Evolutionary conservation across 495 filamentous ascomycete genomes (phyloP), one percentile per base, ranked within the genome.

Genomic region (Clavariopsis aquatica): DNA sequence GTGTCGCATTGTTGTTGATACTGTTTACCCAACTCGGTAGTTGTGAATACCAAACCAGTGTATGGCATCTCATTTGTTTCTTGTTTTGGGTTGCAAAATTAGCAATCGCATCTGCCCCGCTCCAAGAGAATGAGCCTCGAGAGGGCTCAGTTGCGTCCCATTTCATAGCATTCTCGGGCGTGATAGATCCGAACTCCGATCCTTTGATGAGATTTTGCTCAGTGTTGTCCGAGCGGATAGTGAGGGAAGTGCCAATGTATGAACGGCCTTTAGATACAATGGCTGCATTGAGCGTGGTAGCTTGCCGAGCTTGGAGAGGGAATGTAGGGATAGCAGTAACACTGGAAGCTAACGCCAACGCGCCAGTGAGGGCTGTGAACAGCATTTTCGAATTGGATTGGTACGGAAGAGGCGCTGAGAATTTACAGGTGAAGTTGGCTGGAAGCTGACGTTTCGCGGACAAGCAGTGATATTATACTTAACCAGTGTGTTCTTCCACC

Each of bases 11-110:
- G 74, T 83, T 78, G 20, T 63, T 69, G 76, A 88, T 81, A 34
- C 72, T 62, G 49, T 66, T 75, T 61, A 89, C 86, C 83, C 83
- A 88, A 28, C 69, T 66, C 31, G 85, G 84, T 23, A 87, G 79
- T 76, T 88, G 84, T 41, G 82, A 82, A 76, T 87, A 79, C 84
- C 84, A 89, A 63, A 84, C 78, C 49, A 82, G 72, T 13, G 83
- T 87, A 73, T 87, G 85, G 31, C 86, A 84, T 62, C 85, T 82
- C 67, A 88, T 74, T 36, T 80, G 72, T 75, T 83, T 82, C 71
- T 78, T 78, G 74, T 84, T 82, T 43, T 73, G 62, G 10, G 66
- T 74, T 23, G 84, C 86, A 78, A 80, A 88, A 76, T 86, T 77
- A 69, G 85, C 84, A 22, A 85, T 78, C 72, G 78, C 80, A 74